Base-by-base conservation (phyloP, 1,284 basidiomycete species). In the Porogramme epimiltina region DNA sequence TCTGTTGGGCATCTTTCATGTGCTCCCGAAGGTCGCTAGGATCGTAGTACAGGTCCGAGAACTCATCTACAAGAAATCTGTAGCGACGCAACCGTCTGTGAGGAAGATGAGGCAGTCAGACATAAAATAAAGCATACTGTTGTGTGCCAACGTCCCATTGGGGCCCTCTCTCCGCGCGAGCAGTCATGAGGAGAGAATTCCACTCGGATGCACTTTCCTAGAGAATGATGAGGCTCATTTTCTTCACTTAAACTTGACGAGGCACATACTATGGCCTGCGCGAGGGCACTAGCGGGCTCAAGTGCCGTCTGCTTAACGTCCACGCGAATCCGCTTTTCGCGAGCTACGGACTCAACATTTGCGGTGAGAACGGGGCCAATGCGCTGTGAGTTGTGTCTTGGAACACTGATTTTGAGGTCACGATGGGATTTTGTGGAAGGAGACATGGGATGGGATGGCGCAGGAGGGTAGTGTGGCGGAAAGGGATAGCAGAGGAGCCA, bases 121-220 rank as follows among this genome's bases (percentile, higher is more conserved):
- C 19, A 28, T 13, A 13, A 43, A 10, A 20, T 45, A 28, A 44
- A 43, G 37, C 78, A 59, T 58, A 92, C 90, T 87, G 83, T 67
- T 92, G 89, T 19, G 89, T 90, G 20, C 87, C 87, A 33, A 91
- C 76, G 66, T 92, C 89, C 89, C 89, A 92, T 61, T 91, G 90
- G 4, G 89, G 89, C 0, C 90, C 89, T 55, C 89, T 76, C 54
- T 86, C 82, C 9, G 89, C 90, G 34, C 90, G 80, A 4, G 89
- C 89, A 33, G 83, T 87, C 53, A 83, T 79, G 42, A 92, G 72
- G 44, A 90, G 63, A 0, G 89, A 91, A 61, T 92, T 92, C 89
- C 89, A 92, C 58, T 91, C 87, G 3, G 88, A 90, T 15, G 89
- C 87, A 63, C 80, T 84, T 65, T 91, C 88, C 89, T 90, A 49